Conservation (phyloP, 768 basidiomycete species). For the Suillus luteus region DNA sequence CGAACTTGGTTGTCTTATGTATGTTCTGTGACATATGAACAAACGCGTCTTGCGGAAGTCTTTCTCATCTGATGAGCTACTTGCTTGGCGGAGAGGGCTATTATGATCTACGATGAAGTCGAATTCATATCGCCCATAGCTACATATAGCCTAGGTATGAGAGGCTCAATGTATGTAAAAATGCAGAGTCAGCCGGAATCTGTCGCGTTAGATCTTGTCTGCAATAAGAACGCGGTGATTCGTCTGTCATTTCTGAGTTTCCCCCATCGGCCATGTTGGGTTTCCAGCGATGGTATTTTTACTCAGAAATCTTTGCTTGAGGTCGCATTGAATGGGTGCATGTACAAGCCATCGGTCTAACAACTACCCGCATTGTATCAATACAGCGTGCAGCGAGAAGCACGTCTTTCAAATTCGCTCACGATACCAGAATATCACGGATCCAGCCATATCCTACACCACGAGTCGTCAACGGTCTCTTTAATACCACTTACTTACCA, state of each 20-base stretch:
- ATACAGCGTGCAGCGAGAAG: neutral
- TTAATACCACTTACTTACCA: neutral
- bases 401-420: neutral
- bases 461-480: neutral
- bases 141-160: conserved; percentile 53
- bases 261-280: too few relatives aligned
- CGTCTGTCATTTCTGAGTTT: neutral
- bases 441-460: neutral
- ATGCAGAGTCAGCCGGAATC: too few relatives aligned
- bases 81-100: conserved; percentile 54
- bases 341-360: neutral
- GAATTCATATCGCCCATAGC: conserved; percentile 49
- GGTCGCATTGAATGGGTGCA: neutral
- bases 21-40: neutral
- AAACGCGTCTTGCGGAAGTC: conserved; percentile 52
- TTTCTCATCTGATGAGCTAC: conserved; percentile 20
- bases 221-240: neutral
- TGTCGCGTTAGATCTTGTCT: neutral
- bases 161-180: conserved; percentile 15
- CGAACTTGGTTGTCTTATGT: neutral
- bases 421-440: neutral
- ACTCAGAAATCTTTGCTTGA: neutral
- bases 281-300: too few relatives aligned
- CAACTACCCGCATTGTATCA: neutral
- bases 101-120: conserved; percentile 65